These are phyloP conservation scores for Sphaerulina vaccinii DNA, from an alignment of 2,329 filamentous ascomycete genomes.

Conservation along the genomic window DNA sequence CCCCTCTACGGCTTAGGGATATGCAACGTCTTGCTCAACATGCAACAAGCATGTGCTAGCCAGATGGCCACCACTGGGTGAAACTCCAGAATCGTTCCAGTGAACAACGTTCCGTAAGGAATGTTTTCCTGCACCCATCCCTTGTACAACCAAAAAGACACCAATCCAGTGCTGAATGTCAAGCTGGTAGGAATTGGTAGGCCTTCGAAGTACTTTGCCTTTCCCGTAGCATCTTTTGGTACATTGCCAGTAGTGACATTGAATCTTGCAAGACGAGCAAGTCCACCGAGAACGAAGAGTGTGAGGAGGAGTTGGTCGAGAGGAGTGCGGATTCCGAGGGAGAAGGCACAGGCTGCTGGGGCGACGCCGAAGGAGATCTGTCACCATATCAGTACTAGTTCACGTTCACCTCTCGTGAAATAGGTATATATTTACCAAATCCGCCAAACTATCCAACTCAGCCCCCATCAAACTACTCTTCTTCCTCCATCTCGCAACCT, in stretches of 20 bases:
- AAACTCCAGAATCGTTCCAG: constrained; percentile 71
- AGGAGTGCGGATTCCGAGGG: constrained; percentile 79
- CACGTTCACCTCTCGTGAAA: neutral
- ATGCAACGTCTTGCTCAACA: constrained; percentile 93
- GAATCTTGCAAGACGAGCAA: constrained; percentile 92
- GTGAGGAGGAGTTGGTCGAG: constrained; percentile 78
- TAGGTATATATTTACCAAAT: constrained; percentile 62
- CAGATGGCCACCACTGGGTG: constrained; percentile 82
- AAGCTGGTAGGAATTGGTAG: constrained; percentile 92
- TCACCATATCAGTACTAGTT: constrained; percentile 4
- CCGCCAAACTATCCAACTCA: constrained; percentile 91
- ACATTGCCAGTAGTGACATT: constrained; percentile 90
- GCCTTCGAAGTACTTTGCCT: constrained; percentile 94
- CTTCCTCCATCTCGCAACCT: constrained; percentile 91
- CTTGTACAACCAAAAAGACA: constrained; percentile 84
- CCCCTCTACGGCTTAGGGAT: constrained; percentile 78
- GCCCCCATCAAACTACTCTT: constrained; percentile 98
- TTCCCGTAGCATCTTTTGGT: constrained; percentile 87
- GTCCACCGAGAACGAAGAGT: constrained; percentile 91
- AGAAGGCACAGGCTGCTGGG: constrained; percentile 82
- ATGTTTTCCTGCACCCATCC: constrained; percentile 76
- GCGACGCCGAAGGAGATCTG: constrained; percentile 95
- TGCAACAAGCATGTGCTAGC: constrained; percentile 83
- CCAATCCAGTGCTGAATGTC: constrained; percentile 68
- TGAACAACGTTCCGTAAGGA: constrained; percentile 69